Conservation (phyloP, 208 protist species). For the Leishmania tarentolae region DNA sequence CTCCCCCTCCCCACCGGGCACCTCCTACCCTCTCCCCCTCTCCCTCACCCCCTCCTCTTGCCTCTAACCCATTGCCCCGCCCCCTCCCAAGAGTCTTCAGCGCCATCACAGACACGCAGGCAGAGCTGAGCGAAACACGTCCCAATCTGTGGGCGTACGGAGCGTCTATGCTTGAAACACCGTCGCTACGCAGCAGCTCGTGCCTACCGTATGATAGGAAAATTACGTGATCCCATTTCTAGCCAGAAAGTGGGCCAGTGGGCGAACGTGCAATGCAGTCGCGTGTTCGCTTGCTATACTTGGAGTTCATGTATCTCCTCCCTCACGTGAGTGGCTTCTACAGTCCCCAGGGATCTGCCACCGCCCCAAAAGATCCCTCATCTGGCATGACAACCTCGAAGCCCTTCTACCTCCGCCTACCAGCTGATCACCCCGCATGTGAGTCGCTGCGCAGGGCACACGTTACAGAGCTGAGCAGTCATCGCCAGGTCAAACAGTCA, state of each 20-base stretch:
- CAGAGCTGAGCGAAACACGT: not conserved
- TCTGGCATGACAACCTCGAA: not conserved
- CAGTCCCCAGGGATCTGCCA: slow-evolving; percentile 3
- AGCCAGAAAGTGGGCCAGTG: not conserved
- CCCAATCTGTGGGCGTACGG: not conserved
- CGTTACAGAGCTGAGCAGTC: slow-evolving; percentile 8
- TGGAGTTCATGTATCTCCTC: slow-evolving; percentile 73
- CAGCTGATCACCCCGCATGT: slow-evolving; percentile 15
- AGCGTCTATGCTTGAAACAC: not conserved
- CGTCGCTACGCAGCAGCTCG: no score
- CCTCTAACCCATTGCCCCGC: no score
- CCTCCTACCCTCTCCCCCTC: not conserved
- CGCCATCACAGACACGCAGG: not conserved
- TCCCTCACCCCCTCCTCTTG: not conserved
- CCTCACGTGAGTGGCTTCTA: slow-evolving; percentile 39
- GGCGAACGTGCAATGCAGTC: slow-evolving; percentile 18
- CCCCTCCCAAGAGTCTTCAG: not conserved
- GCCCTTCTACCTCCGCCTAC: slow-evolving; percentile 20
- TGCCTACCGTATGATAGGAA: no score
- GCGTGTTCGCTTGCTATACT: slow-evolving; percentile 60
- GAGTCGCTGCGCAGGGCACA: not conserved
- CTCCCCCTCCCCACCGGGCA: not conserved
- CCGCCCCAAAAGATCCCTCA: not conserved
- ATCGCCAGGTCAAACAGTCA: not conserved
- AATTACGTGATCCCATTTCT: not conserved